Evolutionary conservation across 2,329 filamentous ascomycete genomes (phyloP).

Genomic region (Talaromyces islandicus): DNA sequence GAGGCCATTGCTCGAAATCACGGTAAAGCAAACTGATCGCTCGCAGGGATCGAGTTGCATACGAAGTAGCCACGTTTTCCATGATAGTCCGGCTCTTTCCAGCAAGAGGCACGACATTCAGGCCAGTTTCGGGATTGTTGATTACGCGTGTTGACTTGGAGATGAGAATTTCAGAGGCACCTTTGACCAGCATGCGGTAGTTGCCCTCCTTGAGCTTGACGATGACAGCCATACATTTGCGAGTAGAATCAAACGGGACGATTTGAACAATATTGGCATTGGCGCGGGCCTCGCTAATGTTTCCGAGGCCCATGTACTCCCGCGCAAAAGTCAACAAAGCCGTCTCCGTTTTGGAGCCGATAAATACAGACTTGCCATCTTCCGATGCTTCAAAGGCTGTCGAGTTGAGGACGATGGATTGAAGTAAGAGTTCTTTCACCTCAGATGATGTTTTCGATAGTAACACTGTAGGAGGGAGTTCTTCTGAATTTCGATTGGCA

Average conservation of each 20-base stretch:
- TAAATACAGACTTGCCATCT: constrained; percentile 54
- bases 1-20: constrained; percentile 82
- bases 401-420: constrained; percentile 63
- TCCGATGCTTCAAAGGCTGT: constrained; percentile 61
- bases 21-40: constrained; percentile 80
- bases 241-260: constrained; percentile 56
- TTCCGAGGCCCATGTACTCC: constrained; percentile 59
- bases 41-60: constrained; percentile 72
- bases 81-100: constrained; percentile 54
- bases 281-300: constrained; percentile 55
- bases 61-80: constrained; percentile 64
- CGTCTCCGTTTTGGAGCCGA: constrained; percentile 74
- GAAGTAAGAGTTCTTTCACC: constrained; percentile 52
- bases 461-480: constrained; percentile 50
- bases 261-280: constrained; percentile 53
- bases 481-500: constrained; percentile 29
- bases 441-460: constrained; percentile 46
- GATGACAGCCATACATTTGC: constrained; percentile 66
- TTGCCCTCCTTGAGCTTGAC: constrained; percentile 50
- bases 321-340: constrained; percentile 65
- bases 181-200: constrained; percentile 53
- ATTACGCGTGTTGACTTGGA: constrained; percentile 47
- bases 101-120: constrained; percentile 48
- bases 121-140: constrained; percentile 54
- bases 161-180: constrained; percentile 47